A percentile compares a stretch with the other conserved stretches of the same genome.
These are phyloP conservation scores for Tolypocladium album DNA, from an alignment of 2,329 filamentous ascomycete species.

Conservation along the genomic window DNA sequence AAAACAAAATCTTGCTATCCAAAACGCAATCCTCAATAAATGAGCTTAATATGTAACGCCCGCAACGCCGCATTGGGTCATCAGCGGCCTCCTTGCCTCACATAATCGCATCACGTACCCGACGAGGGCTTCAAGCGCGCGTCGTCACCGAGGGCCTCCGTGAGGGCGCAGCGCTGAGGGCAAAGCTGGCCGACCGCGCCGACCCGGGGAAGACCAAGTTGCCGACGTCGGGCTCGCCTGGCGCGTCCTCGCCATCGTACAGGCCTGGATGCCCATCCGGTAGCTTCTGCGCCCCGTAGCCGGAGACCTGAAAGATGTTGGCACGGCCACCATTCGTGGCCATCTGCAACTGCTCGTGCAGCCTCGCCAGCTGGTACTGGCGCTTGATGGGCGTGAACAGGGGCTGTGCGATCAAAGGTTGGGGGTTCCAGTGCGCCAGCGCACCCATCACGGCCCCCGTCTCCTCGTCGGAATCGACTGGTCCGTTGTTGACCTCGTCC, in stretches of 20 bases:
- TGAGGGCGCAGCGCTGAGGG: slow-evolving; percentile 27
- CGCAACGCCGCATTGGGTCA: background rate
- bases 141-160: slow-evolving; percentile 36
- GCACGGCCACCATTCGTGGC: slow-evolving; percentile 55
- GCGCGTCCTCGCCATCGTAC: slow-evolving; percentile 41
- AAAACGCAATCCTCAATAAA: background rate
- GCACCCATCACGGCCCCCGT: slow-evolving; percentile 80
- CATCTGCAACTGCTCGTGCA: slow-evolving; percentile 55
- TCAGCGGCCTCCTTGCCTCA: background rate
- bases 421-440: slow-evolving; percentile 63
- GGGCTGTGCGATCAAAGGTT: slow-evolving; percentile 61
- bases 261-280: slow-evolving; percentile 36
- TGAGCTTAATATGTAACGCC: background rate
- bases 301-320: slow-evolving; percentile 53
- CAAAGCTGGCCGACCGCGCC: slow-evolving; percentile 35
- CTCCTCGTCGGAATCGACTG: slow-evolving; percentile 92
- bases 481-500: slow-evolving; percentile 65
- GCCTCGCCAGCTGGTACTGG: slow-evolving; percentile 50
- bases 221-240: slow-evolving; percentile 43
- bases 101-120: background rate
- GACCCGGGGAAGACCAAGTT: slow-evolving; percentile 24
- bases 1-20: background rate
- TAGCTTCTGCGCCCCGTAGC: slow-evolving; percentile 44
- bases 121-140: slow-evolving; percentile 26
- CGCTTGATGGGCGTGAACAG: slow-evolving; percentile 50